Conservation (phyloP, 169 alveolate genomes). For the Plasmodium fragile region DNA sequence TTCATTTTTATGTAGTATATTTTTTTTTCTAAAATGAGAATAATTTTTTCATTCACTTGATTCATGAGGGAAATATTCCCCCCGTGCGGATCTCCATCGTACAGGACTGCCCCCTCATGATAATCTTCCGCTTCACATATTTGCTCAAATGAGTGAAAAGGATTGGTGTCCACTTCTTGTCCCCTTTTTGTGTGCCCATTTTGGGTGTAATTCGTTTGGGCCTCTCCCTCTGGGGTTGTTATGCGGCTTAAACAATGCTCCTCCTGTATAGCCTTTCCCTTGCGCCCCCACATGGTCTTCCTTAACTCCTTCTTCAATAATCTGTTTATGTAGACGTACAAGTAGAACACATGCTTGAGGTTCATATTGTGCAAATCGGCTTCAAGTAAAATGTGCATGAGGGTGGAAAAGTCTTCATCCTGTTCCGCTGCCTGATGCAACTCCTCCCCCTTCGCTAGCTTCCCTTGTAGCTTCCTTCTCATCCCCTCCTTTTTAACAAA, state of each 20-base stretch:
- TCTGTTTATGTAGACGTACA: constrained; percentile 49
- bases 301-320: constrained; percentile 10
- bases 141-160: neutral
- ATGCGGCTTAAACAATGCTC: neutral
- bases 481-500: neutral
- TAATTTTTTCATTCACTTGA: constrained; percentile 1
- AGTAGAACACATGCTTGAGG: constrained; percentile 27
- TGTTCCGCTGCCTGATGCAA: neutral
- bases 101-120: neutral
- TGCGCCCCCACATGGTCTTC: neutral
- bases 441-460: neutral
- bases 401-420: neutral
- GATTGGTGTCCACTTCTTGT: neutral
- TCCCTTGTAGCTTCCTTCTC: neutral
- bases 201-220: neutral
- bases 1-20: constrained; percentile 28
- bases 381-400: constrained; percentile 3
- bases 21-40: constrained; percentile 16
- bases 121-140: neutral
- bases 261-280: neutral
- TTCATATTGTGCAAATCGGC: constrained; percentile 26
- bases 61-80: constrained; percentile 1
- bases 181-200: neutral
- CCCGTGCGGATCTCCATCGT: neutral
- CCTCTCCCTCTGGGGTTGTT: neutral